These are phyloP conservation scores for Onygenales sp. DNA, from an alignment of 2,329 filamentous ascomycete species.

Conservation along the genomic window DNA sequence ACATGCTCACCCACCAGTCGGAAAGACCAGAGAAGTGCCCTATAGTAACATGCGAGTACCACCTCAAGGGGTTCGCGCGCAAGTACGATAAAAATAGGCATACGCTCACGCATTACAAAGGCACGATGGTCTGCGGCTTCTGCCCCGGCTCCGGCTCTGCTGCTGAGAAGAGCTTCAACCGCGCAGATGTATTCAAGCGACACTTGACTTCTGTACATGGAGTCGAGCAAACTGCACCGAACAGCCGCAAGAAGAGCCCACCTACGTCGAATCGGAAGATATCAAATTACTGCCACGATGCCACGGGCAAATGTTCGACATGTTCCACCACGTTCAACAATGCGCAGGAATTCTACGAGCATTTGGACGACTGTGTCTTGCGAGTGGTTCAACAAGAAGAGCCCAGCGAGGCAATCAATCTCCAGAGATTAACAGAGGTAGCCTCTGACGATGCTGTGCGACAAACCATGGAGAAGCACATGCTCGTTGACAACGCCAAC, in stretches of 20 bases:
- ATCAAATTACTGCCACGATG: slow-evolving; percentile 62
- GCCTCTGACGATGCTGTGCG: slow-evolving; percentile 50
- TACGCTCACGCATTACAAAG: slow-evolving; percentile 91
- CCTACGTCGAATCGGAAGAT: slow-evolving; percentile 51
- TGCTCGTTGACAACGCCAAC: slow-evolving; percentile 40
- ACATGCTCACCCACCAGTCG: slow-evolving; percentile 88
- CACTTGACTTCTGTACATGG: slow-evolving; percentile 84
- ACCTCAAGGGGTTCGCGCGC: slow-evolving; percentile 81
- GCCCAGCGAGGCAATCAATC: slow-evolving; percentile 49
- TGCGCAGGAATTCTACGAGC: slow-evolving; percentile 95
- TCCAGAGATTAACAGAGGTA: slow-evolving; percentile 47
- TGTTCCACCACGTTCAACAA: slow-evolving; percentile 76
- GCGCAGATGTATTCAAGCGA: slow-evolving; percentile 91
- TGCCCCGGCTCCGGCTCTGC: slow-evolving; percentile 81
- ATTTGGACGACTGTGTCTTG: slow-evolving; percentile 65
- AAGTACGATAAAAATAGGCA: slow-evolving; percentile 97
- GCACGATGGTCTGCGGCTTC: slow-evolving; percentile 94
- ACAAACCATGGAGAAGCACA: slow-evolving; percentile 50
- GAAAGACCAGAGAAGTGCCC: slow-evolving; percentile 92
- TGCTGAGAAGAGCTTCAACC: slow-evolving; percentile 90
- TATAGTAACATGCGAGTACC: slow-evolving; percentile 83
- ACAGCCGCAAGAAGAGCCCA: slow-evolving; percentile 68
- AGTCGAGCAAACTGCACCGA: slow-evolving; percentile 86
- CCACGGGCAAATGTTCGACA: slow-evolving; percentile 82
- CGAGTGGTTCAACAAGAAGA: slow-evolving; percentile 53